These are phyloP conservation scores for Rubus parviflorus DNA, from an alignment of 306 rosid genomes.

Conservation along the genomic window DNA sequence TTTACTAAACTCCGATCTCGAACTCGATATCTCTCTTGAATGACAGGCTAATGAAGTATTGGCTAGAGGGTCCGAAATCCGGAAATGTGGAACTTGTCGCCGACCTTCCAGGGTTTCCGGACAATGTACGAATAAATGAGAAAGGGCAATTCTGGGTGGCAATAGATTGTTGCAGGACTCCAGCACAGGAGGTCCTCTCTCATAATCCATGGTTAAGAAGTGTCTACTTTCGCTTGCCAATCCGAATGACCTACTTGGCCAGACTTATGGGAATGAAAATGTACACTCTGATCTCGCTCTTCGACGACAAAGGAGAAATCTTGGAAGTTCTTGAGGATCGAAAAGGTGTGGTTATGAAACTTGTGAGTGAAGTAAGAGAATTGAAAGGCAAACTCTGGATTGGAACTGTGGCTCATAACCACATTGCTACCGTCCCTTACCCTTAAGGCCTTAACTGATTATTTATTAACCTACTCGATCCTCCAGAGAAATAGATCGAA, in stretches of 20 bases:
- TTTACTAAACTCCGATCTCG: neutral
- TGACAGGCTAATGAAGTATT: conserved; percentile 58
- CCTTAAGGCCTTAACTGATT: conserved; percentile 41
- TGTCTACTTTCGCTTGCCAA: conserved; percentile 71
- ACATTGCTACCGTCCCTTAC: conserved; percentile 77
- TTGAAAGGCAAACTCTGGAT: conserved; percentile 80
- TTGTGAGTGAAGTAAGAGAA: conserved; percentile 88
- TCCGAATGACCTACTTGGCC: conserved; percentile 63
- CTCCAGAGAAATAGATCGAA: neutral
- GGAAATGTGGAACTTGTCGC: conserved; percentile 57
- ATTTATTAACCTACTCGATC: neutral
- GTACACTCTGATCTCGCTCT: conserved; percentile 69
- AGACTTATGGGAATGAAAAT: conserved; percentile 78
- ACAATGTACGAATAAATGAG: conserved; percentile 77
- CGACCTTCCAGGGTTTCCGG: conserved; percentile 83
- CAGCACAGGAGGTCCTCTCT: conserved; percentile 62
- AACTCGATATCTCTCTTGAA: neutral
- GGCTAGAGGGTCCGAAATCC: conserved; percentile 60
- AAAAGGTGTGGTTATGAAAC: conserved; percentile 68
- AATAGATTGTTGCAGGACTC: conserved; percentile 86
- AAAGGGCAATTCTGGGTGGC: conserved; percentile 87
- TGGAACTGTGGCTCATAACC: conserved; percentile 95
- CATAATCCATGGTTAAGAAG: conserved; percentile 80
- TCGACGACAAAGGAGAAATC: conserved; percentile 62
- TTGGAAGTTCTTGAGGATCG: conserved; percentile 81